Percentiles rank a stretch among this genome's conserved stretches.
Evolutionary conservation across 2,329 filamentous ascomycete genomes (phyloP).

Genomic region (Diaporthe ampelina): DNA sequence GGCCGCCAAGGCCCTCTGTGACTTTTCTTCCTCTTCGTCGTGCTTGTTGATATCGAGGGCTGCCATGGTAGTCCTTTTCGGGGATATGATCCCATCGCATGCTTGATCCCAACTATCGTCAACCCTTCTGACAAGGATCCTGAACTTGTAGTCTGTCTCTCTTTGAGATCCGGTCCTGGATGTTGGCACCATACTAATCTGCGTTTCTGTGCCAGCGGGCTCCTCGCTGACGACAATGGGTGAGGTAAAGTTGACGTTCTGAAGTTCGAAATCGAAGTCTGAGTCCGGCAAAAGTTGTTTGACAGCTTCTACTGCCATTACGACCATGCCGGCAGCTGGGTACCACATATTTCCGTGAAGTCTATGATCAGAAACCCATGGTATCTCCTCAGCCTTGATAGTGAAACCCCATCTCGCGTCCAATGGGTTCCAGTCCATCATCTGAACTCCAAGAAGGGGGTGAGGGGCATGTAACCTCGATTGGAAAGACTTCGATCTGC

Average conservation of each 20-base stretch:
- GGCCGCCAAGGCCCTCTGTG: background rate
- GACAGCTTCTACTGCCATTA: constrained; percentile 65
- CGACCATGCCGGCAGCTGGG: constrained; percentile 66
- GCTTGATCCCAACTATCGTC: background rate
- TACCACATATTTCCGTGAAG: constrained; percentile 70
- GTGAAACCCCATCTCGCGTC: constrained; percentile 65
- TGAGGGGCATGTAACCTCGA: constrained; percentile 55
- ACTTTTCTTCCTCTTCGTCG: constrained; percentile 6
- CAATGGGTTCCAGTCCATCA: constrained; percentile 57
- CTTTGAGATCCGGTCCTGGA: background rate
- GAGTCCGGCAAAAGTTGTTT: constrained; percentile 51
- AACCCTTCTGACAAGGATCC: background rate
- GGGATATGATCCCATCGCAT: background rate
- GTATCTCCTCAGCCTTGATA: constrained; percentile 60
- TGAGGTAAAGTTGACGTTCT: constrained; percentile 53
- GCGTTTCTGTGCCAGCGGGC: background rate
- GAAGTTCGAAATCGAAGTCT: constrained; percentile 57
- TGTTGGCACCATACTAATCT: background rate
- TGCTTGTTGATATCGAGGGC: background rate
- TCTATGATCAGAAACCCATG: constrained; percentile 71
- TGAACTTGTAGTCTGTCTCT: background rate
- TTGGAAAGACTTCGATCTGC: constrained; percentile 35
- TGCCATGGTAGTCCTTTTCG: background rate
- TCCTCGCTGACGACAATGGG: constrained; percentile 9
- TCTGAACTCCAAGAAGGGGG: constrained; percentile 59